Evolutionary conservation across 1,284 basidiomycete species (phyloP).

Genomic region (Prillingera fragicola): DNA sequence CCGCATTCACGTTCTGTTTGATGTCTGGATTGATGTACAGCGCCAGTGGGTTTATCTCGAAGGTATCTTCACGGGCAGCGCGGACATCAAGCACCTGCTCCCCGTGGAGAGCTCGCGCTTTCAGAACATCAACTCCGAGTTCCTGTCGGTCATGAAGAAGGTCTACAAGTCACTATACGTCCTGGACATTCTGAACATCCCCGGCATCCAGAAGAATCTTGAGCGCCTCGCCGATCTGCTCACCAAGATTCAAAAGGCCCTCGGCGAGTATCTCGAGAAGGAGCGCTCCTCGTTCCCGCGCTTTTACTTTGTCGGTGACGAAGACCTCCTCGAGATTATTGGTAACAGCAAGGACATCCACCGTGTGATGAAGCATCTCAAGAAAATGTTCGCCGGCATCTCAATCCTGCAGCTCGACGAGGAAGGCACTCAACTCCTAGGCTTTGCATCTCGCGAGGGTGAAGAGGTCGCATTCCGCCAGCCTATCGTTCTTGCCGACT

Average conservation of each 20-base stretch:
- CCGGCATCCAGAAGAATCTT: constrained; percentile 90
- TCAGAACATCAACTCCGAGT: constrained; percentile 98
- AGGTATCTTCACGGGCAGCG: constrained; percentile 98
- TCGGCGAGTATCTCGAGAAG: constrained; percentile 97
- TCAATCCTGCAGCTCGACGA: constrained; percentile 85
- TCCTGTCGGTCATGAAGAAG: constrained; percentile 97
- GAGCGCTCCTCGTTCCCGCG: constrained; percentile 97
- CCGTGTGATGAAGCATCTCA: constrained; percentile 96
- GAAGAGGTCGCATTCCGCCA: constrained; percentile 81
- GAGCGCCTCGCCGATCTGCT: constrained; percentile 93
- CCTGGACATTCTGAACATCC: constrained; percentile 93
- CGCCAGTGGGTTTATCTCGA: constrained; percentile 99
- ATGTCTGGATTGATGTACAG: constrained; percentile 99
- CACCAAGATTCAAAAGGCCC: constrained; percentile 97
- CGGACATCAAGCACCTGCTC: constrained; percentile 95
- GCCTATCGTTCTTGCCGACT: constrained; percentile 83
- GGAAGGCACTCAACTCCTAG: constrained; percentile 64
- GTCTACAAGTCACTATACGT: constrained; percentile 99
- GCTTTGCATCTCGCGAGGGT: constrained; percentile 90
- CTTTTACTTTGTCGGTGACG: constrained; percentile 99
- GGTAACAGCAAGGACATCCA: constrained; percentile 98
- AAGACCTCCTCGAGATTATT: constrained; percentile 97
- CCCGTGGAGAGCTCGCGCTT: constrained; percentile 96
- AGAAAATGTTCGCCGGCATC: constrained; percentile 99
- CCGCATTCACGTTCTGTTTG: constrained; percentile 89